A percentile compares a stretch with the other conserved stretches of the same genome.
These are phyloP conservation scores for Cercospora zeina DNA, from an alignment of 2,329 filamentous ascomycete species.

Conservation along the genomic window DNA sequence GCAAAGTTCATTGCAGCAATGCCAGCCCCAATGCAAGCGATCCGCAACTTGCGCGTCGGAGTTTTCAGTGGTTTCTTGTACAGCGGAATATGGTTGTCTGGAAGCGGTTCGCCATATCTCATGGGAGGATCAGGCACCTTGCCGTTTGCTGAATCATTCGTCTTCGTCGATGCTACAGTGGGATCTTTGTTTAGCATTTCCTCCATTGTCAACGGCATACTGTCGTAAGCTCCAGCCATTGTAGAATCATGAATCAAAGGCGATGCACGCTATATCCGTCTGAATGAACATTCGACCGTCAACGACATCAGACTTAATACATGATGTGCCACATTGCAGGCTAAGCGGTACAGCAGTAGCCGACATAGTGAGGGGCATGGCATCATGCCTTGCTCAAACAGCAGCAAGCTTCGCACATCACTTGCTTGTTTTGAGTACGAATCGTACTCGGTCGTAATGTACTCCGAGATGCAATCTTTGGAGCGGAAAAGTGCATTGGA, in stretches of 20 bases:
- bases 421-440: not conserved
- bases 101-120: slow-evolving; percentile 35
- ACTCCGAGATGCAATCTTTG: not conserved
- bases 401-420: not conserved
- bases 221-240: slow-evolving; percentile 18
- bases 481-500: not conserved
- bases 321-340: slow-evolving; percentile 1
- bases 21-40: slow-evolving; percentile 40
- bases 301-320: not conserved
- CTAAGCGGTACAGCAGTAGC: not conserved
- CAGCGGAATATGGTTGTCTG: slow-evolving; percentile 38
- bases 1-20: slow-evolving; percentile 45
- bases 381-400: not conserved
- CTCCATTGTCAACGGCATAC: slow-evolving; percentile 4
- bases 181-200: slow-evolving; percentile 31
- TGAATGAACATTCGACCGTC: not conserved
- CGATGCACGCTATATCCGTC: not conserved
- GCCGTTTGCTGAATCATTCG: slow-evolving; percentile 32
- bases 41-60: slow-evolving; percentile 33
- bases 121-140: slow-evolving; percentile 28
- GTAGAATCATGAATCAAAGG: not conserved
- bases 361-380: slow-evolving; percentile 8
- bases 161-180: slow-evolving; percentile 27
- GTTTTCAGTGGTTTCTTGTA: slow-evolving; percentile 39
- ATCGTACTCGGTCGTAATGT: not conserved